Evolutionary conservation across 768 basidiomycete species (phyloP).

Genomic region (Hypholoma sublateritium): DNA sequence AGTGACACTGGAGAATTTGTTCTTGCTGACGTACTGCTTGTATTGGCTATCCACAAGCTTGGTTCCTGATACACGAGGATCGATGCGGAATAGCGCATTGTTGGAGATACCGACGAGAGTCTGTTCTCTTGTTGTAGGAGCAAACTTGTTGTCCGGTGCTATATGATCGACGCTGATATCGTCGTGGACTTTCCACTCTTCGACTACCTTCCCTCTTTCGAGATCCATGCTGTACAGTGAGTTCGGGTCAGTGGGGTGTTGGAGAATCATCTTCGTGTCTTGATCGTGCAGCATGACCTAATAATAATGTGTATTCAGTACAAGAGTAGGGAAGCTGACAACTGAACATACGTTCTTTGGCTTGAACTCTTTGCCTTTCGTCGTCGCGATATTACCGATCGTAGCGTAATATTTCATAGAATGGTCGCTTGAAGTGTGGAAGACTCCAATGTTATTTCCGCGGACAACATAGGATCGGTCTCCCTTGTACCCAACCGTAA

Average conservation of each 20-base stretch:
- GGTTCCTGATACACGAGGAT: constrained; percentile 88
- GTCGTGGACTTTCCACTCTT: constrained; percentile 99
- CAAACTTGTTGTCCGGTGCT: constrained; percentile 92
- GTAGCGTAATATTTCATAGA: constrained; percentile 84
- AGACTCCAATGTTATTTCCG: constrained; percentile 90
- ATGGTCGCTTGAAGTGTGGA: constrained; percentile 68
- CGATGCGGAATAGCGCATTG: constrained; percentile 96
- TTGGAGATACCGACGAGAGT: constrained; percentile 92
- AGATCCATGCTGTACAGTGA: constrained; percentile 91
- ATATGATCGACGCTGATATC: constrained; percentile 84
- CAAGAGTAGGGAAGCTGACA: background rate
- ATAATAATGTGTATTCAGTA: constrained; percentile 6
- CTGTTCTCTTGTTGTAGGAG: constrained; percentile 88
- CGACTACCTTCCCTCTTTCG: constrained; percentile 92
- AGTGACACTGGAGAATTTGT: constrained; percentile 89
- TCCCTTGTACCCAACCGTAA: constrained; percentile 94
- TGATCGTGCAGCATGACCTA: constrained; percentile 97
- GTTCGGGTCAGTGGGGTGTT: constrained; percentile 79
- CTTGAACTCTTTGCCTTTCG: constrained; percentile 80
- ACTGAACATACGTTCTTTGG: constrained; percentile 70
- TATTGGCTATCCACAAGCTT: constrained; percentile 94
- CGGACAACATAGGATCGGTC: constrained; percentile 93
- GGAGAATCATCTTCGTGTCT: constrained; percentile 93
- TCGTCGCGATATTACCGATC: constrained; percentile 78
- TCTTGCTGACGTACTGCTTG: constrained; percentile 96